Conservation (phyloP, 331 rosid genomes). For the Prunus yedoensis region DNA sequence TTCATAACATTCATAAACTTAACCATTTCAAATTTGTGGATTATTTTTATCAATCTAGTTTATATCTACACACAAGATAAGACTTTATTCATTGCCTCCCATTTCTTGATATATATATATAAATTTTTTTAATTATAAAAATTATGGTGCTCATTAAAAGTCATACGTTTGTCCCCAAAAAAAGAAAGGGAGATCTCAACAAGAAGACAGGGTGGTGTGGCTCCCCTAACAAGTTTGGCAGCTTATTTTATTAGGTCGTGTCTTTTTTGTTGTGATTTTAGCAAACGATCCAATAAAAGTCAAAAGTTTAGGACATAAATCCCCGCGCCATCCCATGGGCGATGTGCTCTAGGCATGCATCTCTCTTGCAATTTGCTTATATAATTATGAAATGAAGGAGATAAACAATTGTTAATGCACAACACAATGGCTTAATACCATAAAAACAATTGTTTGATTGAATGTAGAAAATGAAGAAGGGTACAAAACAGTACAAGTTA, state of each 20-base stretch:
- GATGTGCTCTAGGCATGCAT: slow-evolving; percentile 6
- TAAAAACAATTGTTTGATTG: background rate
- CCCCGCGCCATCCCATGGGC: slow-evolving; percentile 20
- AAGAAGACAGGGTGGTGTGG: background rate
- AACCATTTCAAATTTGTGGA: too few relatives aligned
- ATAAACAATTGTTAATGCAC: too few relatives aligned
- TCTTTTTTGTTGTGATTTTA: background rate
- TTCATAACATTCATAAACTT: too few relatives aligned
- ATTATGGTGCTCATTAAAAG: too few relatives aligned
- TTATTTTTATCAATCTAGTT: too few relatives aligned
- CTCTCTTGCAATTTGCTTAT: background rate
- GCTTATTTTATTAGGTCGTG: background rate
- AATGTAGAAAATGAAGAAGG: too few relatives aligned
- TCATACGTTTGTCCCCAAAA: background rate
- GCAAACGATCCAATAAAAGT: background rate
- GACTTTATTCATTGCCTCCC: too few relatives aligned
- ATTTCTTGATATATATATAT: too few relatives aligned
- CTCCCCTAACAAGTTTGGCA: background rate
- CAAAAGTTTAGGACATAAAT: slow-evolving; percentile 16
- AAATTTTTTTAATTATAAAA: too few relatives aligned
- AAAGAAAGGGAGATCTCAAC: background rate
- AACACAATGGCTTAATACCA: background rate
- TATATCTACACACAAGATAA: too few relatives aligned
- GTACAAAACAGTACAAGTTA: background rate
- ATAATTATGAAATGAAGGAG: background rate